These are phyloP conservation scores for Colletotrichum sp. DNA, from an alignment of 2,329 filamentous ascomycete species.

Conservation along the genomic window DNA sequence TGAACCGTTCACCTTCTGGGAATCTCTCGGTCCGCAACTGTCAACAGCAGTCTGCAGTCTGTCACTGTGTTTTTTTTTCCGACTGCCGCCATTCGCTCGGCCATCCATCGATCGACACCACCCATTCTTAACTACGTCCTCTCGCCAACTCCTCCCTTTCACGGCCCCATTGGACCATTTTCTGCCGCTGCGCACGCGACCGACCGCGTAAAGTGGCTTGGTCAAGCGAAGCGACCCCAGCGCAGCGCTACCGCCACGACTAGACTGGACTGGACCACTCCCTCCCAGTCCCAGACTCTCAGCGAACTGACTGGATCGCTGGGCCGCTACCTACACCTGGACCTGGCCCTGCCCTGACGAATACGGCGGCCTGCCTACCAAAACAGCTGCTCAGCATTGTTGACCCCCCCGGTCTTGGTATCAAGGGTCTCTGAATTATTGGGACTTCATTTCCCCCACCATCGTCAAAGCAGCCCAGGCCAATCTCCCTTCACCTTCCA, in stretches of 20 bases:
- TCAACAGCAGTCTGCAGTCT: not conserved
- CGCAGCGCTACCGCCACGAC: constrained; percentile 15
- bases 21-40: not conserved
- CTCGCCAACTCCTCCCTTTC: not conserved
- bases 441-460: constrained; percentile 25
- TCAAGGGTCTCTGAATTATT: constrained; percentile 24
- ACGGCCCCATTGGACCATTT: not conserved
- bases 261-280: not conserved
- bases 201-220: constrained; percentile 22
- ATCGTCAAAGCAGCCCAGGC: constrained; percentile 19
- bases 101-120: not conserved
- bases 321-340: not conserved
- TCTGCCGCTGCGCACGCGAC: constrained; percentile 17
- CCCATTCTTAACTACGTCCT: not conserved
- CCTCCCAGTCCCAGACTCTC: not conserved
- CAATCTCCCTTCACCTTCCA: constrained; percentile 18
- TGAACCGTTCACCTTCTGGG: not conserved
- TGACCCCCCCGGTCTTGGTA: constrained; percentile 18
- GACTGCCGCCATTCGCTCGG: not conserved
- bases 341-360: constrained; percentile 5
- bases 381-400: constrained; percentile 11
- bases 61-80: not conserved
- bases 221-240: constrained; percentile 20
- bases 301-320: not conserved
- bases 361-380: constrained; percentile 12